A percentile compares a stretch with the other conserved stretches of the same genome.
phyloP scores from a whole-genome alignment of 129 eudicot genomes.

The Helichrysum umbraculigerum region DNA sequence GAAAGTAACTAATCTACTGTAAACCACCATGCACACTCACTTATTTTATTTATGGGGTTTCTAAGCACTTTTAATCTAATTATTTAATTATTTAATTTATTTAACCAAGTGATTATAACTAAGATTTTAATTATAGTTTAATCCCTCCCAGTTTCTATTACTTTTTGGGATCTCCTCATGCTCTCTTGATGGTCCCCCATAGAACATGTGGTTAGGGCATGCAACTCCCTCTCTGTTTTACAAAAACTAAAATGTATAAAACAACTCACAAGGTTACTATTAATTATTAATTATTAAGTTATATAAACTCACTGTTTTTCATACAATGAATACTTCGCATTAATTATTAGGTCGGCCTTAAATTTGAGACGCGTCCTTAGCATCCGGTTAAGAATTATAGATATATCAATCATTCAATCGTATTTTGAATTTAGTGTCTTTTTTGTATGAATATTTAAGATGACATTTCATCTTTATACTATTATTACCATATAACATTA shows the following conservation, averaged over 20 bases:
- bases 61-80: not conserved
- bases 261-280: not conserved
- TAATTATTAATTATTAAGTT: no score
- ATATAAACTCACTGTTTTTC: no score
- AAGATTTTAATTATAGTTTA: conserved; percentile 15
- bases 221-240: not conserved
- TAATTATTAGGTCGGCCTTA: no score
- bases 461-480: no score
- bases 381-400: no score
- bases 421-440: no score
- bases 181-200: conserved; percentile 32
- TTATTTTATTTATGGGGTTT: conserved; percentile 15
- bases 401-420: no score
- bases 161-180: conserved; percentile 36
- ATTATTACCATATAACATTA: no score
- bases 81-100: not conserved
- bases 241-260: no score
- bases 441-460: no score
- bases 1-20: conserved; percentile 31
- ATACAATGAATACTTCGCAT: no score
- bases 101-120: conserved; percentile 20
- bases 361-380: no score
- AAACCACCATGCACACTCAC: conserved; percentile 36
- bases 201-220: conserved; percentile 32
- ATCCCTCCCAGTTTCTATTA: conserved; percentile 22